Base-by-base conservation (phyloP, 345 rosid genomes). In the Corchorus olitorius region DNA sequence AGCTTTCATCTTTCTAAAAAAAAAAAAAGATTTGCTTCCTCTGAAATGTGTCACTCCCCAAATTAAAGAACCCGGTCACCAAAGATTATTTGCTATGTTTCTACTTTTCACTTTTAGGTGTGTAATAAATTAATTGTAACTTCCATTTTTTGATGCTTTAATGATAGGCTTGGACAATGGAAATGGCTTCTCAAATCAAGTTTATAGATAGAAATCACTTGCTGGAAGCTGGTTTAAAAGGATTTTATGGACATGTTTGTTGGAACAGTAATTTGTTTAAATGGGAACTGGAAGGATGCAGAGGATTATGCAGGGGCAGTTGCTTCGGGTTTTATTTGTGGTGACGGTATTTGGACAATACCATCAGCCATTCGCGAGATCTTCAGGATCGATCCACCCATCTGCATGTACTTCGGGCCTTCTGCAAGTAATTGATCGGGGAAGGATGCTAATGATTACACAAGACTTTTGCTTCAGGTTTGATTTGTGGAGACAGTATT, bases 351-450 rank as follows among this genome's bases (percentile, higher is more conserved):
- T 46, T 94, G 97, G 98, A 94, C 94, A 2, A 81, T 92, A 63
- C 97, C 98, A 9, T 91, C 97, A 0, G 97, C 98, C 2, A 58
- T 92, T 20, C 94, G 92, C 37, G 89, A 97, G 6, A 90, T 94
- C 78, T 85, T 94, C 59, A 92, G 88, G 88, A 82, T 94, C 78
- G 86, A 90, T 70, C 98, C 97, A 0, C 98, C 98, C 35, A 91
- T 92, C 54, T 94, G 97, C 83, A 94, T 94, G 98, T 87, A 90
- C 84, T 94, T 92, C 35, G 93, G 98, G 39, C 97, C 97, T 8
- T 63, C 97, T 10, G 14, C 71, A 8, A 70, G 84, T 60, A 53
- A 78, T 12, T 93, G 86, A 88, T 81, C 70, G 35, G 46, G 58
- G 9, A 45, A 64, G 85, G 91, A 83, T 39, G 87, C 98, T 2